These are phyloP conservation scores for Chenopodium berlandieri DNA, from an alignment of 148 eudicot species.

Conservation along the genomic window DNA sequence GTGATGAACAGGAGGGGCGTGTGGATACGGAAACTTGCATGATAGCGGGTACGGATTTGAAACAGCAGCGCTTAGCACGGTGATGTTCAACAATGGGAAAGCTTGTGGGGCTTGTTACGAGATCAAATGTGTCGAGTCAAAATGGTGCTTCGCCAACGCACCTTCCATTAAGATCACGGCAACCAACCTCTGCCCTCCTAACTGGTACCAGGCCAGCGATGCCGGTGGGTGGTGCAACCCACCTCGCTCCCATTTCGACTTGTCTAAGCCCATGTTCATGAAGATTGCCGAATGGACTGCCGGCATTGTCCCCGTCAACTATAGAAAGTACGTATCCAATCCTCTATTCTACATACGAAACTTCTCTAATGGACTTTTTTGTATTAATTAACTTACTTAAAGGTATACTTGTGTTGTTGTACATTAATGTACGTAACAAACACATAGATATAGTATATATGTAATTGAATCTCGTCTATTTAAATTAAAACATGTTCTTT, in stretches of 20 bases:
- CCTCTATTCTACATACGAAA: background rate
- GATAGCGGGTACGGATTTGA: constrained; percentile 33
- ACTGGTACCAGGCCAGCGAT: constrained; percentile 35
- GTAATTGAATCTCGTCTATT: too few species aligned
- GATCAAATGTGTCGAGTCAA: constrained; percentile 35
- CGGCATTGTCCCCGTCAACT: constrained; percentile 49
- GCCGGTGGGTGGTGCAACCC: constrained; percentile 61
- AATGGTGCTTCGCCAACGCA: constrained; percentile 29
- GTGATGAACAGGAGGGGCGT: constrained; percentile 39
- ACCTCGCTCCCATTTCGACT: constrained; percentile 45
- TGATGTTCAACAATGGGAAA: constrained; percentile 41
- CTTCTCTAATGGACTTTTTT: background rate
- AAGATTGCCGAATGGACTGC: constrained; percentile 38
- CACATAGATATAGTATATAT: too few species aligned
- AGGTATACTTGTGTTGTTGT: too few species aligned
- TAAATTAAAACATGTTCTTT: too few species aligned
- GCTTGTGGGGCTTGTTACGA: constrained; percentile 46
- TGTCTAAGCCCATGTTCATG: constrained; percentile 43
- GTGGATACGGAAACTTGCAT: constrained; percentile 44
- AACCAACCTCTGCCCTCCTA: constrained; percentile 53
- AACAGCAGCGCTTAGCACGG: constrained; percentile 47
- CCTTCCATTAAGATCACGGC: constrained; percentile 39
- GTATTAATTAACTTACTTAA: too few species aligned
- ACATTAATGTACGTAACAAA: too few species aligned
- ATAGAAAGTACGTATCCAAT: constrained; percentile 28